Evolutionary conservation across 192 early-diverging fungal genomes (phyloP), one percentile per base, ranked within the genome.

Genomic region (Podila epicladia): DNA sequence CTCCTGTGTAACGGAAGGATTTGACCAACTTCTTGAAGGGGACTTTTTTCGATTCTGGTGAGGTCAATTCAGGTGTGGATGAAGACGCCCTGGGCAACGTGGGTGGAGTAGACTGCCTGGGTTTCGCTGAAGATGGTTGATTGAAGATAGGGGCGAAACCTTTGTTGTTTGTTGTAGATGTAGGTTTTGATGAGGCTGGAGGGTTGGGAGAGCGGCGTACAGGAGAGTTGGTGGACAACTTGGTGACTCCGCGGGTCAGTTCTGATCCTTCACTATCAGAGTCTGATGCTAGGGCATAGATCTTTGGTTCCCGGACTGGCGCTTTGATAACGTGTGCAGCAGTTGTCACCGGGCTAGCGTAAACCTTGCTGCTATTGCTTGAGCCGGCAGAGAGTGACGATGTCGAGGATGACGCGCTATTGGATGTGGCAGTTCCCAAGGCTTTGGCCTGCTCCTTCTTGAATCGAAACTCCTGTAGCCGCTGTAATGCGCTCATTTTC

Each of bases 381-480:
- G 38, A 41, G 9, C 38, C 38, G 38, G 38, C 38, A 41, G 38
- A 41, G 38, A 41, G 38, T 41, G 38, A 41, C 38, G 51, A 53
- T 3, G 51, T 53, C 17, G 51, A 53, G 17, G 51, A 53, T 22
- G 51, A 53, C 4, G 51, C 51, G 51, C 22, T 53, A n/a, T 20
- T 53, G 51, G 51, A 53, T 19, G 26, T 26, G 24, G 20, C 41
- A 1, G n/a, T 28, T 1, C 64, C 17, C 31, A 55, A 55, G 55
- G 31, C 26, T 24, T 22, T 50, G 28, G 73, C 20, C 33, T 32
- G 59, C 13, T 13, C 17, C 58, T 32, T 80, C 35, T 80, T 80
- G 35, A 64, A 80, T 6, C 77, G 77, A 28, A 72, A 80, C 45
- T 80, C 71, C 28, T 80, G 70, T 12, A 80, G 55, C 13, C 77